A percentile compares a stretch with the other conserved stretches of the same genome.
Evolutionary conservation across 192 early-diverging fungal genomes (phyloP).

Genomic region (Rhizoclosmatium globosum): DNA sequence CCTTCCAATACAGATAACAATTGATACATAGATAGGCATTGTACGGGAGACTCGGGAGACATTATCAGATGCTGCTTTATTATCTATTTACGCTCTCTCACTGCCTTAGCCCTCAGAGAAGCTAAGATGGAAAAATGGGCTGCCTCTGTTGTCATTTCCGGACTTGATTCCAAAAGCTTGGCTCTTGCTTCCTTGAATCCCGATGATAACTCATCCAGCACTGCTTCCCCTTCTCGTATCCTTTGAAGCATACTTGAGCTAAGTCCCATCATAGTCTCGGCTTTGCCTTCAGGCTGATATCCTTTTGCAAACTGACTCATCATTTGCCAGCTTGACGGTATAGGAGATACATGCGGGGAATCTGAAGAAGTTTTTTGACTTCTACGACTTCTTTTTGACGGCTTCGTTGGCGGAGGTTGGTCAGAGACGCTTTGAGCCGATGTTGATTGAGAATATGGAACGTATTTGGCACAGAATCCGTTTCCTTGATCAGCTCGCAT

Average conservation of each 20-base stretch:
- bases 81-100: too few species aligned
- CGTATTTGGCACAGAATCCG: slow-evolving; percentile 35
- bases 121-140: neutral
- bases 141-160: neutral
- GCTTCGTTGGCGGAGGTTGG: slow-evolving; percentile 1
- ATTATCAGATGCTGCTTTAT: too few species aligned
- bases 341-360: neutral
- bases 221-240: slow-evolving; percentile 17
- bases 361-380: neutral
- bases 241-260: neutral
- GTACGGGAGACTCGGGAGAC: too few species aligned
- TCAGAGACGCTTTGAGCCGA: slow-evolving; percentile 11
- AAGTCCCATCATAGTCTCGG: slow-evolving; percentile 1
- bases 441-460: slow-evolving; percentile 35
- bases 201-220: slow-evolving; percentile 2
- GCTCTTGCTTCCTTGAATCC: neutral
- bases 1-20: too few species aligned
- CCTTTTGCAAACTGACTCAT: neutral
- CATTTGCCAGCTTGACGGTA: slow-evolving; percentile 15
- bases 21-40: too few species aligned
- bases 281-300: neutral
- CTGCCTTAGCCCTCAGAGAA: too few species aligned
- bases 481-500: slow-evolving; percentile 19
- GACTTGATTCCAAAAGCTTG: neutral
- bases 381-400: neutral